Base-by-base conservation (phyloP, 2,329 filamentous ascomycete genomes). In the Huntiella decipiens region DNA sequence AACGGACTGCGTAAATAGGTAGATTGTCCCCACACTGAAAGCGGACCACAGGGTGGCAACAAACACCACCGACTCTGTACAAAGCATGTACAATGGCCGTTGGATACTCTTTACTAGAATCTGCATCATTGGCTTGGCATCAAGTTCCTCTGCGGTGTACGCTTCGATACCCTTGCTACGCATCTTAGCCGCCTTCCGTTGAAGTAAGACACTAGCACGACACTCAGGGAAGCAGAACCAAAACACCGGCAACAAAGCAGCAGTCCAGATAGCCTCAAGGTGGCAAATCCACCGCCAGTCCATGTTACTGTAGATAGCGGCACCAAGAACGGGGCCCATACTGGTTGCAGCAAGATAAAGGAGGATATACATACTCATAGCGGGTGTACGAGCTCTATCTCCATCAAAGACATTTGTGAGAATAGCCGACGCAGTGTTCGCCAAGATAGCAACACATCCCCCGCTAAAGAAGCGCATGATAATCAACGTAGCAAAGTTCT, bases 41-140 rank as follows among this genome's bases (percentile, higher is more conserved):
- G 54, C 53, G 2, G 54, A 66, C 65, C 66, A 69, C 13, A 70
- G 48, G 1, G 66, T 67, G 40, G 64, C 61, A 40, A 60, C 60
- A 37, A 67, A 59, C 2, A 71, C 61, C 0, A 71, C 66, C 3
- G 62, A 62, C 55, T 71, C 67, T 1, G 67, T 71, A 51, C 31
- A 44, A 19, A 49, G 40, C 47, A 49, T 49, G 36, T 49, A 49
- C 16, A 49, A 31, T 17, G 47, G 47, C 11, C 47, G 44, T 36
- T 49, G 47, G n/a, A 49, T 41, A 11, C 43, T 45, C 32, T 44
- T 46, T 7, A 43, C 19, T 3, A 49, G 33, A n/a, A 46, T 38
- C 28, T 49, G 34, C 13, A 40, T 13, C 6, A 46, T 11, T 1
- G 47, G 47, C 6, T 44, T 49, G 2, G 28, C 41, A 28, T 49